A percentile compares a stretch with the other conserved stretches of the same genome.
Evolutionary conservation across 2,329 filamentous ascomycete species (phyloP).

Genomic region (Periconia sp.): DNA sequence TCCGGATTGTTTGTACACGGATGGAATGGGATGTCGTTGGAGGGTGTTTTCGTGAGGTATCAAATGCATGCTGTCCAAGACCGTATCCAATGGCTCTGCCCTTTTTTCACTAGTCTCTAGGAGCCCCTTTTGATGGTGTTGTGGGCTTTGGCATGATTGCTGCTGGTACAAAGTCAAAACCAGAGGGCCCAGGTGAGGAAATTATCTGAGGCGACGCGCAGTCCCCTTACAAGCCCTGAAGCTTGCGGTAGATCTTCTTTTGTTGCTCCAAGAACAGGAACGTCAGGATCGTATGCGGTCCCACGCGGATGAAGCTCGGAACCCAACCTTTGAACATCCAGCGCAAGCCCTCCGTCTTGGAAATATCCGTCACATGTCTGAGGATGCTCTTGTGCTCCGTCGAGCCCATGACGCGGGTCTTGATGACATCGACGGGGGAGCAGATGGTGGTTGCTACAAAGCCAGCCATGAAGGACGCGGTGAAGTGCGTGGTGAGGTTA

Average conservation of each 20-base stretch:
- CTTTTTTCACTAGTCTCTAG: too few species aligned
- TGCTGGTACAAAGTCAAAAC: too few species aligned
- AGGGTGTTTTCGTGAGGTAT: too few species aligned
- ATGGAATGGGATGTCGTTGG: too few species aligned
- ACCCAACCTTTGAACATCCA: slow-evolving; percentile 95
- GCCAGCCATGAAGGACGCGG: slow-evolving; percentile 74
- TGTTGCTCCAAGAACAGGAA: slow-evolving; percentile 87
- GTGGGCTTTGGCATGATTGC: too few species aligned
- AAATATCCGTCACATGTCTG: slow-evolving; percentile 66
- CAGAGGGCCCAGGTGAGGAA: too few species aligned
- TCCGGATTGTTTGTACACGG: too few species aligned
- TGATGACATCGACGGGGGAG: slow-evolving; percentile 84
- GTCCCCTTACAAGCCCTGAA: slow-evolving; percentile 18
- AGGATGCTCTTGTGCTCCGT: slow-evolving; percentile 57
- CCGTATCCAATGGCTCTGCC: too few species aligned
- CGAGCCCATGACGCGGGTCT: slow-evolving; percentile 82
- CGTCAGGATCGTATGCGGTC: slow-evolving; percentile 80
- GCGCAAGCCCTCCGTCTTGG: slow-evolving; percentile 67
- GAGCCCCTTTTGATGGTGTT: too few species aligned
- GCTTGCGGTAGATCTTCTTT: slow-evolving; percentile 68
- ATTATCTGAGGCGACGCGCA: too few species aligned
- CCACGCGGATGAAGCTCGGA: slow-evolving; percentile 69
- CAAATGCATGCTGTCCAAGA: too few species aligned
- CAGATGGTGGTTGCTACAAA: slow-evolving; percentile 84
- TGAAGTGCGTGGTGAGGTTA: slow-evolving; percentile 75